Evolutionary conservation across 2,329 filamentous ascomycete genomes (phyloP).

Genomic region (Leptographium radiaticola): DNA sequence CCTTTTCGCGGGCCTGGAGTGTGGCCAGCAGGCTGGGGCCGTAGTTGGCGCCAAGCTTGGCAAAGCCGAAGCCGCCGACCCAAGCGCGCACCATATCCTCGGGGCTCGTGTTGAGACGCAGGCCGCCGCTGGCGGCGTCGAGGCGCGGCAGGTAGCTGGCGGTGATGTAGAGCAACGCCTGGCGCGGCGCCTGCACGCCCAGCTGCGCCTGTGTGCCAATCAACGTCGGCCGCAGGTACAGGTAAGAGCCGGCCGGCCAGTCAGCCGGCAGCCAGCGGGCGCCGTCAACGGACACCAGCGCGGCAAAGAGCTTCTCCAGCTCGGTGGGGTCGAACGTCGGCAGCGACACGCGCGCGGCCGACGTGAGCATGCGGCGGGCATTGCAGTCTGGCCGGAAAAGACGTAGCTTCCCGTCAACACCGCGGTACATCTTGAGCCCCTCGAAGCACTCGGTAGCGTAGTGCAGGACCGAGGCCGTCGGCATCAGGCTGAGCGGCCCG

Average conservation of each 20-base stretch:
- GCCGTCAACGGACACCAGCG: constrained; percentile 60
- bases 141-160: constrained; percentile 47
- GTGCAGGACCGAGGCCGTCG: constrained; percentile 69
- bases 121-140: constrained; percentile 38
- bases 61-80: constrained; percentile 85
- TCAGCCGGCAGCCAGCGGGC: constrained; percentile 66
- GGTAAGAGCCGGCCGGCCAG: constrained; percentile 48
- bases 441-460: constrained; percentile 91
- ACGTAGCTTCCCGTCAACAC: constrained; percentile 59
- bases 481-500: constrained; percentile 64
- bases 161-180: constrained; percentile 85
- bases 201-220: constrained; percentile 73
- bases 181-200: constrained; percentile 64
- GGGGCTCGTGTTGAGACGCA: constrained; percentile 65
- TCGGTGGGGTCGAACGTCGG: constrained; percentile 59
- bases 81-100: constrained; percentile 82
- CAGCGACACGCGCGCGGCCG: constrained; percentile 54
- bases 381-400: constrained; percentile 69
- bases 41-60: constrained; percentile 90
- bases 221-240: constrained; percentile 79
- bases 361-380: constrained; percentile 49
- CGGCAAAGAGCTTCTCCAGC: constrained; percentile 60
- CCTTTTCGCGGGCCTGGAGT: constrained; percentile 55
- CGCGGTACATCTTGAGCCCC: constrained; percentile 70
- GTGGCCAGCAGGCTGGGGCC: constrained; percentile 72